phyloP scores from a whole-genome alignment of 306 rosid genomes.

The Cicer cuneatum region DNA sequence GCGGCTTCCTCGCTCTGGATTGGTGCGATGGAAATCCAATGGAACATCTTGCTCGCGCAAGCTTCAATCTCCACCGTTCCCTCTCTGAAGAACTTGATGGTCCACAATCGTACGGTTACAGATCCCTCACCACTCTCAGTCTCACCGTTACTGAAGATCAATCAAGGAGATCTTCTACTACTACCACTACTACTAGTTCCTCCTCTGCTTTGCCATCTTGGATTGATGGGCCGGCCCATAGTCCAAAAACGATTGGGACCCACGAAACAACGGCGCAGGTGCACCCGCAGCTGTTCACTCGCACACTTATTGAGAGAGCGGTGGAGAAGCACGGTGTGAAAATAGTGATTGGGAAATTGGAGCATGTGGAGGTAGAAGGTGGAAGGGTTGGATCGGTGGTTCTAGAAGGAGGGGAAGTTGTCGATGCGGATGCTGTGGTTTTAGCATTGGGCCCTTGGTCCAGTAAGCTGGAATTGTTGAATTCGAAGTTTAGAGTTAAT shows the following conservation, averaged over 20 bases:
- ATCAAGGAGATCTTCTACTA: conserved; percentile 18
- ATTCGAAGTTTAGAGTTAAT: conserved; percentile 65
- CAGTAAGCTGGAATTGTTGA: conserved; percentile 59
- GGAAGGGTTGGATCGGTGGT: conserved; percentile 61
- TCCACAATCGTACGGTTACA: conserved; percentile 74
- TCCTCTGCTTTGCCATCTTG: conserved; percentile 58
- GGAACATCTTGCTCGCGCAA: conserved; percentile 68
- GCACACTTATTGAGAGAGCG: conserved; percentile 62
- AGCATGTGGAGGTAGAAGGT: conserved; percentile 52
- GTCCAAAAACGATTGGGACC: conserved; percentile 63
- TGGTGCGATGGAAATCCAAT: conserved; percentile 88
- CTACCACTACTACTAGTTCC: conserved; percentile 3
- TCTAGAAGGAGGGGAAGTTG: conserved; percentile 63
- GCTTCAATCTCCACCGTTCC: conserved; percentile 87
- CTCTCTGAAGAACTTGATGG: conserved; percentile 77
- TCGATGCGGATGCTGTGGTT: conserved; percentile 75
- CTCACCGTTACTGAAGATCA: conserved; percentile 57
- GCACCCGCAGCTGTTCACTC: conserved; percentile 77
- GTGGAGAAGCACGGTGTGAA: conserved; percentile 65
- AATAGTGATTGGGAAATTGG: conserved; percentile 76
- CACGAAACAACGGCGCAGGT: conserved; percentile 82
- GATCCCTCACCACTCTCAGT: conserved; percentile 75
- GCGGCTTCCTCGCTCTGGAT: conserved; percentile 93
- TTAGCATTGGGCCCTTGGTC: conserved; percentile 92
- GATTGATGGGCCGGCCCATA: conserved; percentile 68